A percentile compares a stretch with the other conserved stretches of the same genome.
Evolutionary conservation across 129 eudicot species (phyloP).

Genomic region (Centella asiatica): DNA sequence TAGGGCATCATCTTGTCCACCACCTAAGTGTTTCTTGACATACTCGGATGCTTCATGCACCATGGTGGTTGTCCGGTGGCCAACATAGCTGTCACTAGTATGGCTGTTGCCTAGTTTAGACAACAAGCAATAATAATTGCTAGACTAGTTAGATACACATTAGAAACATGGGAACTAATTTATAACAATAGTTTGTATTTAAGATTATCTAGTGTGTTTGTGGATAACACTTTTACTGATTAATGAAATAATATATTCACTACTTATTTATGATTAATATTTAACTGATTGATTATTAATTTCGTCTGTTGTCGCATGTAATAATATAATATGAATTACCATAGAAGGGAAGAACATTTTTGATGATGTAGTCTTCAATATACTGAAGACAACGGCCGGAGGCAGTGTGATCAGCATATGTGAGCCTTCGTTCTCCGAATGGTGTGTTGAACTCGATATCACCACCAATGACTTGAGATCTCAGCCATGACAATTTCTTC

Average conservation of each 20-base stretch:
- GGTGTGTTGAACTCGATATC: constrained; percentile 41
- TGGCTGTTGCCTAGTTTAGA: constrained; percentile 57
- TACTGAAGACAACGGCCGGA: constrained; percentile 57
- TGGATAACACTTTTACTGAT: too few relatives aligned
- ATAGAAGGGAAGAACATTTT: constrained; percentile 54
- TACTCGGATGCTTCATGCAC: constrained; percentile 39
- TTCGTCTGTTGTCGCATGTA: too few relatives aligned
- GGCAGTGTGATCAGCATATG: constrained; percentile 81
- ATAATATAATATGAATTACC: too few relatives aligned
- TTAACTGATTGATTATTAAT: too few relatives aligned
- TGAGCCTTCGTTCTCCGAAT: constrained; percentile 62
- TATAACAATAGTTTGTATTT: too few relatives aligned
- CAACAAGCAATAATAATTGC: too few relatives aligned
- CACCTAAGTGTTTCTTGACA: constrained; percentile 70
- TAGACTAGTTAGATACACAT: too few relatives aligned
- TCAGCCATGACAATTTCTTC: constrained; percentile 52
- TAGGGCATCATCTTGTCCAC: constrained; percentile 46
- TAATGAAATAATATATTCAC: neutral
- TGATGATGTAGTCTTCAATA: constrained; percentile 55
- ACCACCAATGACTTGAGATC: constrained; percentile 57
- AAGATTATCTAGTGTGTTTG: too few relatives aligned
- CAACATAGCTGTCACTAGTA: constrained; percentile 77
- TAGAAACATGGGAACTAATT: too few relatives aligned
- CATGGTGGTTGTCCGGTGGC: constrained; percentile 43
- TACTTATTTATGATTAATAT: too few relatives aligned